Evolutionary conservation across 2,329 filamentous ascomycete genomes (phyloP), one percentile per base, ranked within the genome.

Genomic region (Pestalotiopsis sp.): DNA sequence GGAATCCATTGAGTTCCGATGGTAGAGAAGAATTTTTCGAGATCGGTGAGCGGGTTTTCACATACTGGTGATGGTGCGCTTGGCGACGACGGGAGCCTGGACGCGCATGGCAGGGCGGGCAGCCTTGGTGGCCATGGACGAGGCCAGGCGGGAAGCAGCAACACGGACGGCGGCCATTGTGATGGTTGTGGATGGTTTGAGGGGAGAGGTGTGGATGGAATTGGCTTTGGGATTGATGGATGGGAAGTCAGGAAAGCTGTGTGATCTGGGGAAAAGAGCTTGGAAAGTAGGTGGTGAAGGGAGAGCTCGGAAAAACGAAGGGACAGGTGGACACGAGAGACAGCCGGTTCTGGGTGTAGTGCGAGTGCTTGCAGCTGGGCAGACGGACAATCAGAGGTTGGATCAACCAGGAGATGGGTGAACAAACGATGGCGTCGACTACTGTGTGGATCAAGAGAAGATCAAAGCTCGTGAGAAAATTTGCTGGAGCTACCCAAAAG

Each of bases 161-260:
- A 93, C 88, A 86, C 92, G 92, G 83, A 89, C 86, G 83, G 90
- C 88, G 83, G 92, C 90, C 92, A 94, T 94, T 93, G 88, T 89
- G 88, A 90, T 84, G 86, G 86, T 83, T 85, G 71, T 75, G 73
- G 71, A 67, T 69, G 77, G 75, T 76, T 79, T 80, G 81, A 79
- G 80, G 78, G 80, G 80, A 82, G 81, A 82, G 77, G 77, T 75
- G 76, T 77, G 74, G 74, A 74, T 75, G 74, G 75, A 76, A 78
- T 77, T 70, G 71, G 72, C 64, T 38, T 67, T 57, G 65, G 66
- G 68, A 69, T 75, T 69, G 72, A 71, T 71, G 69, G 69, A 67
- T 64, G 72, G 67, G 69, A 71, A 72, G 68, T 73, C 69, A 72
- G 20, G 70, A 70, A 71, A 68, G 49, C n/a, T 62, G 71, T 71